These are phyloP conservation scores for Trypanosoma conorhini DNA, from an alignment of 208 protist genomes.

Conservation along the genomic window DNA sequence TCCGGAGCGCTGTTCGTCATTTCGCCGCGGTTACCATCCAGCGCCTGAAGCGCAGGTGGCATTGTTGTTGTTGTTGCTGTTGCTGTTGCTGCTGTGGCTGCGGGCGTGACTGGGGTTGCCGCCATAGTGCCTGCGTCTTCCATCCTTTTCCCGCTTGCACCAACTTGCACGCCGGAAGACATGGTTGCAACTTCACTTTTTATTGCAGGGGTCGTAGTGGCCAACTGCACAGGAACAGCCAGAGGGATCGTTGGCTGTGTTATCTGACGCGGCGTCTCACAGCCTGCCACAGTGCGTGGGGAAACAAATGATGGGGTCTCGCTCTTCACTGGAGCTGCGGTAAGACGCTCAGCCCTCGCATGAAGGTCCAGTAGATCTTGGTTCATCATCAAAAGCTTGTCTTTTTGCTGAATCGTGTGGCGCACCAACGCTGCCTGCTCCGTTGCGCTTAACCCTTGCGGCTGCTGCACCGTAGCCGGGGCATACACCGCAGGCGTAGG, in stretches of 20 bases:
- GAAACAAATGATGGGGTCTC: background rate
- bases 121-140: slow-evolving; percentile 24
- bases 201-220: background rate
- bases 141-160: slow-evolving; percentile 5
- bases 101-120: background rate
- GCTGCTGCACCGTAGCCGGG: background rate
- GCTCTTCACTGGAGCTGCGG: slow-evolving; percentile 3
- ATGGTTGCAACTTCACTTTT: slow-evolving; percentile 4
- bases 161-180: slow-evolving; percentile 21
- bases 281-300: background rate
- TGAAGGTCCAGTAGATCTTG: slow-evolving; percentile 71
- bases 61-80: background rate
- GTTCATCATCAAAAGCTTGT: slow-evolving; percentile 68
- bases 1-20: background rate
- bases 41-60: background rate
- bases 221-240: background rate
- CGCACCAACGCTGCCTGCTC: slow-evolving; percentile 70
- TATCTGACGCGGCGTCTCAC: slow-evolving; percentile 1
- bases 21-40: background rate
- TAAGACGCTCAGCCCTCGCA: slow-evolving; percentile 36
- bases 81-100: background rate
- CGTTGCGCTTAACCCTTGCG: slow-evolving; percentile 35
- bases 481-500: slow-evolving; percentile 16
- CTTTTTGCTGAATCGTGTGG: slow-evolving; percentile 67
- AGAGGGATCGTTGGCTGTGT: background rate